Conservation (phyloP, 768 basidiomycete genomes). For the Boletus edulis region DNA sequence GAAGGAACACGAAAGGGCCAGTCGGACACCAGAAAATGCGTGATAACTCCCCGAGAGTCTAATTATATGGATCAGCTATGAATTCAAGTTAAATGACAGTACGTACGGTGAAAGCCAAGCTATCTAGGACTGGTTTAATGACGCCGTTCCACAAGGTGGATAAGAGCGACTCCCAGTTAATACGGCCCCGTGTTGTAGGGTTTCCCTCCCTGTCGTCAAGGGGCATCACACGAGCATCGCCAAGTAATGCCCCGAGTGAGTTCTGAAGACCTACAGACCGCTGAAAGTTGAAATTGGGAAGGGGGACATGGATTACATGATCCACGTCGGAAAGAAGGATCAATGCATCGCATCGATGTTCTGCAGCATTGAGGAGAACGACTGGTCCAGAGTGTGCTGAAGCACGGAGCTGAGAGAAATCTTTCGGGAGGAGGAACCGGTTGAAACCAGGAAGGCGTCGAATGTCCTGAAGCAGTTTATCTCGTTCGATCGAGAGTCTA, state of each 20-base stretch:
- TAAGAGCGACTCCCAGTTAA: background rate
- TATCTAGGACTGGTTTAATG: slow-evolving; percentile 2
- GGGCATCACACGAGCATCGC: background rate
- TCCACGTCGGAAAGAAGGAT: slow-evolving; percentile 1
- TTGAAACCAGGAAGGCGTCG: slow-evolving; percentile 4
- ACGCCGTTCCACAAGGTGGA: slow-evolving; percentile 5
- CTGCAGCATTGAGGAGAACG: background rate
- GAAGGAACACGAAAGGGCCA: no score
- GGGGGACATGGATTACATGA: slow-evolving; percentile 1
- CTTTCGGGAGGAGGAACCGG: background rate
- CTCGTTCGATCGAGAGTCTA: background rate
- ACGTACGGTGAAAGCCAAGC: slow-evolving; percentile 1
- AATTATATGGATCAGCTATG: no score
- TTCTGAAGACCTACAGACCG: background rate
- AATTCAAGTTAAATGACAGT: no score
- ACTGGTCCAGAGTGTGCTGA: background rate
- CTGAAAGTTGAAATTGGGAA: background rate
- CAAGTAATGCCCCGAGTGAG: background rate
- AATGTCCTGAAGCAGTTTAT: background rate
- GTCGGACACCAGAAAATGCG: no score
- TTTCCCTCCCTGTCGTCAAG: background rate
- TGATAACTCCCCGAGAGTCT: background rate
- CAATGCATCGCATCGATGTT: slow-evolving; percentile 34
- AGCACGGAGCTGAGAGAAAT: background rate
- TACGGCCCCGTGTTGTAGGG: background rate